A percentile compares a stretch with the other conserved stretches of the same genome.
These are phyloP conservation scores for Sclerotinia borealis DNA, from an alignment of 2,329 filamentous ascomycete species.

Conservation along the genomic window DNA sequence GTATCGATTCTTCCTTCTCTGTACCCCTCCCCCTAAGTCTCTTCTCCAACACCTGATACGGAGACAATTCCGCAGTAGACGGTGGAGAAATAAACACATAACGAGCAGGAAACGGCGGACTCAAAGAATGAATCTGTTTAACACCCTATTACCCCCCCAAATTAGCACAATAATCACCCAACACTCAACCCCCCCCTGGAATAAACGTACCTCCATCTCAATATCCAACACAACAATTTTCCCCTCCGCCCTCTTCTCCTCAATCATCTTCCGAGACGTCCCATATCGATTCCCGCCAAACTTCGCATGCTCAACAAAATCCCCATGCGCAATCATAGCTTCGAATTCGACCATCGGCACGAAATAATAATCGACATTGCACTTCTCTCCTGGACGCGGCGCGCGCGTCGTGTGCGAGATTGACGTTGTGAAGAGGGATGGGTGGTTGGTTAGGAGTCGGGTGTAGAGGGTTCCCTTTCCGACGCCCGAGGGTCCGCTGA, in stretches of 20 bases:
- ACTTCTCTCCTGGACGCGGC: slow-evolving; percentile 67
- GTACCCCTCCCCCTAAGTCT: slow-evolving; percentile 69
- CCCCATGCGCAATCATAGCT: slow-evolving; percentile 57
- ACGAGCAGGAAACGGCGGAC: slow-evolving; percentile 48
- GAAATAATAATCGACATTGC: slow-evolving; percentile 80
- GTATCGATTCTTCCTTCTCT: slow-evolving; percentile 67
- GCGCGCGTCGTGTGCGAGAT: slow-evolving; percentile 73
- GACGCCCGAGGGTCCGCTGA: slow-evolving; percentile 73
- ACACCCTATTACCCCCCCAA: no score
- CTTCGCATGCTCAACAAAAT: slow-evolving; percentile 78
- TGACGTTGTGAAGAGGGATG: slow-evolving; percentile 50
- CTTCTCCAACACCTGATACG: slow-evolving; percentile 62
- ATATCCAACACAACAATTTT: slow-evolving; percentile 84
- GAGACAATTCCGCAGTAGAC: slow-evolving; percentile 33
- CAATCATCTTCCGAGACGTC: slow-evolving; percentile 71
- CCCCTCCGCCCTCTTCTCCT: slow-evolving; percentile 61
- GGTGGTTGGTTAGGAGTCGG: slow-evolving; percentile 57
- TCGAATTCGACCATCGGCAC: slow-evolving; percentile 61
- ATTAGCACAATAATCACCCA: no score
- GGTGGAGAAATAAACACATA: slow-evolving; percentile 85
- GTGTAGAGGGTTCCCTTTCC: slow-evolving; percentile 78
- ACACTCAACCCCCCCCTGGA: neutral
- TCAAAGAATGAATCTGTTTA: slow-evolving; percentile 72
- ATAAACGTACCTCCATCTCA: slow-evolving; percentile 73
- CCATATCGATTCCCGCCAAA: slow-evolving; percentile 87